These are phyloP conservation scores for Cercospora sp. DNA, from an alignment of 2,329 filamentous ascomycete genomes.

Conservation along the genomic window DNA sequence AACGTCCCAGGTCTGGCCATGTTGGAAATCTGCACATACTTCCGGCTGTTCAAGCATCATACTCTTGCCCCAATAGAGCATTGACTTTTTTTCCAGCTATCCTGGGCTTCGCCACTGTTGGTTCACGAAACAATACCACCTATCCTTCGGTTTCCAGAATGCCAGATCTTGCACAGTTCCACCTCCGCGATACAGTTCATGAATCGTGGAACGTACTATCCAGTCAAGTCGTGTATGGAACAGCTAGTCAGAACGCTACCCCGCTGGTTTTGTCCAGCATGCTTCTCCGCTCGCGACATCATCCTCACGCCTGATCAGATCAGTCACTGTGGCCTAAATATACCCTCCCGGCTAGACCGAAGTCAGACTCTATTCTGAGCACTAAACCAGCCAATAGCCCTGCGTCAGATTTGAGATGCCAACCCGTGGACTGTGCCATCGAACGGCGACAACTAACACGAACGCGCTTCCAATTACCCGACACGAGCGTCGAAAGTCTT, in stretches of 20 bases:
- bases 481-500: background rate
- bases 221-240: background rate
- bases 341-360: conserved; percentile 7
- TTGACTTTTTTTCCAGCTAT: background rate
- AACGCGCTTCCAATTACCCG: background rate
- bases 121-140: background rate
- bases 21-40: conserved; percentile 2
- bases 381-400: conserved; percentile 7
- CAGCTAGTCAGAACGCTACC: background rate
- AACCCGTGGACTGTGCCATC: conserved; percentile 3
- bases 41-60: conserved; percentile 2
- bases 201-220: background rate
- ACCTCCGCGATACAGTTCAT: background rate
- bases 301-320: background rate
- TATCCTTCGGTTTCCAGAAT: background rate
- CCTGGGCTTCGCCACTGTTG: background rate
- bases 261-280: background rate
- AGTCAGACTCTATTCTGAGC: conserved; percentile 14
- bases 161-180: background rate
- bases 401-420: background rate
- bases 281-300: background rate
- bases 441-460: background rate
- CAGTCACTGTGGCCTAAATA: conserved; percentile 1
- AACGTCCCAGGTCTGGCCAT: conserved; percentile 5
- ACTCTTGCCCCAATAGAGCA: background rate